Conservation (phyloP, 192 early-diverging fungal species). For the Linderina pennispora region DNA sequence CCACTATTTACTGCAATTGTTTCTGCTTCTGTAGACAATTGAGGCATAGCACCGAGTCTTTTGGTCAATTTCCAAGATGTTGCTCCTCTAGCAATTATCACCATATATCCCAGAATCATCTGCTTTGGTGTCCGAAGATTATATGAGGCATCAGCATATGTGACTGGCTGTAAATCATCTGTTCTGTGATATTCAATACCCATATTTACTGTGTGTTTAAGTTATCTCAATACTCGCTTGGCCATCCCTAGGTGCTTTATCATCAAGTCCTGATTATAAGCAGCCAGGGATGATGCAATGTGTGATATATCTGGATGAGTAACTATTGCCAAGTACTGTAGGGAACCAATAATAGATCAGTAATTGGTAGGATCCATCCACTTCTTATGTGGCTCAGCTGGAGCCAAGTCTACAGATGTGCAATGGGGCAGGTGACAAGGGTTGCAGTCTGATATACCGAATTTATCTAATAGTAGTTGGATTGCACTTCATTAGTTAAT, state of each 20-base stretch:
- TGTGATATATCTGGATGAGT: constrained; percentile 1
- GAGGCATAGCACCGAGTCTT: not conserved
- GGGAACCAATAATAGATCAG: constrained; percentile 2
- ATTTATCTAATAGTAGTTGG: not conserved
- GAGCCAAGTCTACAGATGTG: not conserved
- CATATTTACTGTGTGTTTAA: constrained; percentile 3
- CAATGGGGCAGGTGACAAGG: not conserved
- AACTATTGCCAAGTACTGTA: constrained; percentile 4
- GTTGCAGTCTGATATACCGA: not conserved
- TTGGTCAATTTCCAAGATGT: constrained; percentile 3
- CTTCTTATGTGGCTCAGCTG: not conserved
- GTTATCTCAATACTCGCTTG: constrained; percentile 5
- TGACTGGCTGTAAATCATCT: not conserved
- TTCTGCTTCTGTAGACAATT: constrained; percentile 1
- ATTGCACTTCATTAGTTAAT: constrained; percentile 1
- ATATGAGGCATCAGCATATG: constrained; percentile 10
- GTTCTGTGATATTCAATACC: constrained; percentile 1
- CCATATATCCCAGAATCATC: constrained; percentile 4
- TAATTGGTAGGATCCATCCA: constrained; percentile 1
- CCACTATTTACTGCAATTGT: constrained; percentile 4
- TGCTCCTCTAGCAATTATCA: not conserved
- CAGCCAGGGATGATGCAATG: constrained; percentile 3
- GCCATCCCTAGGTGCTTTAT: constrained; percentile 1
- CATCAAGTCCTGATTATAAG: not conserved
- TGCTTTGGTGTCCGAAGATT: no score